phyloP scores from a whole-genome alignment of 2,329 filamentous ascomycete species.

The Leptographium flavum region DNA sequence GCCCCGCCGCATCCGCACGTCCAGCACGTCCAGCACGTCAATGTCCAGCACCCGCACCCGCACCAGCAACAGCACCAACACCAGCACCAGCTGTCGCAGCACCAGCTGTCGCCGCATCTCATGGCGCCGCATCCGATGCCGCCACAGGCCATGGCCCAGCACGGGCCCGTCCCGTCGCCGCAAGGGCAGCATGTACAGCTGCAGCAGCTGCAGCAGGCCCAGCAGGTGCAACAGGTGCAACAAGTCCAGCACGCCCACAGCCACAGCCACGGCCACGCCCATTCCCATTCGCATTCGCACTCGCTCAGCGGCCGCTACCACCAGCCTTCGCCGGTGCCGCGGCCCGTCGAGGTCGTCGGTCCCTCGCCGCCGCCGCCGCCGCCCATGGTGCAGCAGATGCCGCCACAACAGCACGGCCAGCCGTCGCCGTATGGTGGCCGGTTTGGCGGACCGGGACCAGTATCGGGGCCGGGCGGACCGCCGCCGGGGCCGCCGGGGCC shows the following conservation, averaged over 20 bases:
- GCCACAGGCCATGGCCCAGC: no score
- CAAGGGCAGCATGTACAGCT: not conserved
- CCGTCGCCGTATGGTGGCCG: no score
- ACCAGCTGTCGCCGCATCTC: no score
- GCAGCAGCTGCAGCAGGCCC: not conserved
- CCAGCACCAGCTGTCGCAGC: no score
- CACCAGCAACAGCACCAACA: no score
- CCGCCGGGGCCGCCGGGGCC: not conserved
- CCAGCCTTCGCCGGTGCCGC: slow-evolving; percentile 12
- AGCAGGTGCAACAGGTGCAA: not conserved
- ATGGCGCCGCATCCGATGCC: no score
- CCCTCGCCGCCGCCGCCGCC: not conserved
- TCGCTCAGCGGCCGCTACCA: slow-evolving; percentile 16
- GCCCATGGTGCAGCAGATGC: no score
- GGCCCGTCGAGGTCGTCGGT: slow-evolving; percentile 7
- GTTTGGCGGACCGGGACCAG: no score
- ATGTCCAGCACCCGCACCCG: no score
- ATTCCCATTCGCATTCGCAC: slow-evolving; percentile 16
- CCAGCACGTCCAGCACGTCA: not conserved
- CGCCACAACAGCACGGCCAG: no score
- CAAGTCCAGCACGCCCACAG: slow-evolving; percentile 1
- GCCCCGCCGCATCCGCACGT: not conserved
- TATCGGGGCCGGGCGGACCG: not conserved
- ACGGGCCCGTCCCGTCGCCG: no score
- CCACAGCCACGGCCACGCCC: slow-evolving; percentile 10